Percentiles rank a stretch among this genome's conserved stretches.
These are phyloP conservation scores for Podaxis sp. DNA, from an alignment of 768 basidiomycete genomes.

Conservation along the genomic window DNA sequence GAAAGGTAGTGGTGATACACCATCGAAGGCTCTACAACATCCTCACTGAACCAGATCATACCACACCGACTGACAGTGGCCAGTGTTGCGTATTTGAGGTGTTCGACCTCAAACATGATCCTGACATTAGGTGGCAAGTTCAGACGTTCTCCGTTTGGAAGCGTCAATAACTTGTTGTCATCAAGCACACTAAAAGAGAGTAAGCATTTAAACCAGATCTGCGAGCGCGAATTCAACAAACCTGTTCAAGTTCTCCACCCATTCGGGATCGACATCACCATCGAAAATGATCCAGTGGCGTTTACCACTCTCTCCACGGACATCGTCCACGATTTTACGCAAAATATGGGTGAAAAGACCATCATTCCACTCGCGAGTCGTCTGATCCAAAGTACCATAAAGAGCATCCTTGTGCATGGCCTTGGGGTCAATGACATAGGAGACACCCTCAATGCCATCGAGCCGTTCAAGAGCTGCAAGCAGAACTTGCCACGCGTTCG, in stretches of 20 bases:
- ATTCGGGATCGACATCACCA: conserved; percentile 99
- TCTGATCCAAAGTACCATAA: conserved; percentile 95
- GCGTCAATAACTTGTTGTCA: conserved; percentile 95
- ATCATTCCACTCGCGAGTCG: conserved; percentile 99
- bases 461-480: conserved; percentile 87
- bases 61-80: conserved; percentile 99
- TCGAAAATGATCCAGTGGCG: conserved; percentile 99
- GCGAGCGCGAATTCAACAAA: conserved; percentile 31
- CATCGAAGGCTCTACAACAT: conserved; percentile 90
- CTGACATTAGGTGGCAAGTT: conserved; percentile 96
- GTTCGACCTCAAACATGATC: conserved; percentile 99
- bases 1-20: conserved; percentile 87
- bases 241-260: conserved; percentile 99
- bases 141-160: conserved; percentile 97
- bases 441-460: conserved; percentile 88
- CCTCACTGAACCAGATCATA: conserved; percentile 99
- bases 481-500: conserved; percentile 94
- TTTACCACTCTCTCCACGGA: conserved; percentile 94
- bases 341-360: conserved; percentile 97
- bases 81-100: conserved; percentile 93
- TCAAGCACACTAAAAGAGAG: conserved; percentile 78
- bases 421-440: conserved; percentile 98
- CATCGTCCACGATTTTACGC: conserved; percentile 97
- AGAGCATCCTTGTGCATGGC: conserved; percentile 98
- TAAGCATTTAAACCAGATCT: conserved; percentile 15